These are phyloP conservation scores for Lablab purpureus DNA, from an alignment of 306 rosid species.

Conservation along the genomic window DNA sequence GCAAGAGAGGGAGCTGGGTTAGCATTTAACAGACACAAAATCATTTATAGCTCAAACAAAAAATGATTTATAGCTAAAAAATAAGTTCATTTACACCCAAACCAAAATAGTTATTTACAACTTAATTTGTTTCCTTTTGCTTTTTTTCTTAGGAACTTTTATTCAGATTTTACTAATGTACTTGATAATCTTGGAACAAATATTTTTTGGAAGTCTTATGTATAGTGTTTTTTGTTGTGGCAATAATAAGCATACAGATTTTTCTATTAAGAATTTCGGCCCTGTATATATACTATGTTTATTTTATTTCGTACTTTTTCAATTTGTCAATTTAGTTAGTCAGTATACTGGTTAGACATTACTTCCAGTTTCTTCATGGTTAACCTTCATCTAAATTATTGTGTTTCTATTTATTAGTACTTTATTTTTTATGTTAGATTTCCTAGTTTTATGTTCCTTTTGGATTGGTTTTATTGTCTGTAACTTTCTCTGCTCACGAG, in stretches of 20 bases:
- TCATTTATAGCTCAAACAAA: neutral
- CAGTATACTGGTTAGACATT: neutral
- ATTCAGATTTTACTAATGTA: neutral
- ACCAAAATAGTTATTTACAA: too few relatives aligned
- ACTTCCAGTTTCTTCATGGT: neutral
- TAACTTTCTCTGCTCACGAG: neutral
- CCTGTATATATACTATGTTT: neutral
- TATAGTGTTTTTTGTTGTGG: neutral
- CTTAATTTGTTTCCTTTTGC: neutral
- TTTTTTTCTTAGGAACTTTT: neutral
- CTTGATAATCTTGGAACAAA: neutral
- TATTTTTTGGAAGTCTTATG: neutral
- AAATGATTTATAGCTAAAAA: too few relatives aligned
- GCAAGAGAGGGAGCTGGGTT: neutral
- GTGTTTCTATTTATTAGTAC: neutral
- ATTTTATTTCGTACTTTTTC: neutral
- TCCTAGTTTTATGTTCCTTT: neutral
- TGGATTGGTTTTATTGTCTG: constrained; percentile 7
- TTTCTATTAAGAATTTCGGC: neutral
- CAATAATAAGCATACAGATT: neutral
- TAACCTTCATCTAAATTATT: constrained; percentile 21
- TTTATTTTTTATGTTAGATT: neutral
- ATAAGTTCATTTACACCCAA: too few relatives aligned
- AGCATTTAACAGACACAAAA: neutral
- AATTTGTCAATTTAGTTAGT: neutral